Evolutionary conservation across 805 yeast species (phyloP).

Genomic region (Candida fluviatilis): DNA sequence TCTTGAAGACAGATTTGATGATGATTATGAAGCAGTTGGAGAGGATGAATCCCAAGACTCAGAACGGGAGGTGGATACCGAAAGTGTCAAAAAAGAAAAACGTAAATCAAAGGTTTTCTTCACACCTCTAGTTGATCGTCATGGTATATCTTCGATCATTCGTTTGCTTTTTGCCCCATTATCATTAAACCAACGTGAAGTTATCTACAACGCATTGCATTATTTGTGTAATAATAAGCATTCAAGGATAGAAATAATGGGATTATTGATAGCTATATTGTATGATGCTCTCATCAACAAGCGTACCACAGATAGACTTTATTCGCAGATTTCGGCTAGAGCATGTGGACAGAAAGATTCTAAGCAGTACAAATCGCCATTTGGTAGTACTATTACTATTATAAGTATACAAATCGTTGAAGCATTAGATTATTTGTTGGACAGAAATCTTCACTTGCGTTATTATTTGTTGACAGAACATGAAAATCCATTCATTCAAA

Average conservation of each 20-base stretch:
- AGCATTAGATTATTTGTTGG: constrained; percentile 65
- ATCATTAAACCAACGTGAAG: constrained; percentile 55
- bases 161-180: constrained; percentile 73
- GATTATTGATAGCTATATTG: constrained; percentile 60
- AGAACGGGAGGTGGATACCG: constrained; percentile 15
- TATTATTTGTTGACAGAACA: constrained; percentile 79
- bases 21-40: constrained; percentile 19
- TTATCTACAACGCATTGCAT: constrained; percentile 60
- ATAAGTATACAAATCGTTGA: constrained; percentile 79
- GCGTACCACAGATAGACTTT: constrained; percentile 57
- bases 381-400: constrained; percentile 59
- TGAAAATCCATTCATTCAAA: constrained; percentile 37
- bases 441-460: constrained; percentile 61
- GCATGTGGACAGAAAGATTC: constrained; percentile 27
- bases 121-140: constrained; percentile 68
- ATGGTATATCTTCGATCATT: constrained; percentile 70
- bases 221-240: constrained; percentile 73
- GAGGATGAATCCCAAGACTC: constrained; percentile 15
- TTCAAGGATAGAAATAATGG: constrained; percentile 70
- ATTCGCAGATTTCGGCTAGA: constrained; percentile 49
- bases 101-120: constrained; percentile 30
- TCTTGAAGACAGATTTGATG: constrained; percentile 16
- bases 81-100: constrained; percentile 6
- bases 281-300: constrained; percentile 72
- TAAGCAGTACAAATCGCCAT: constrained; percentile 40